Base-by-base conservation (phyloP, 2,329 filamentous ascomycete genomes). In the Uncinocarpus reesii region DNA sequence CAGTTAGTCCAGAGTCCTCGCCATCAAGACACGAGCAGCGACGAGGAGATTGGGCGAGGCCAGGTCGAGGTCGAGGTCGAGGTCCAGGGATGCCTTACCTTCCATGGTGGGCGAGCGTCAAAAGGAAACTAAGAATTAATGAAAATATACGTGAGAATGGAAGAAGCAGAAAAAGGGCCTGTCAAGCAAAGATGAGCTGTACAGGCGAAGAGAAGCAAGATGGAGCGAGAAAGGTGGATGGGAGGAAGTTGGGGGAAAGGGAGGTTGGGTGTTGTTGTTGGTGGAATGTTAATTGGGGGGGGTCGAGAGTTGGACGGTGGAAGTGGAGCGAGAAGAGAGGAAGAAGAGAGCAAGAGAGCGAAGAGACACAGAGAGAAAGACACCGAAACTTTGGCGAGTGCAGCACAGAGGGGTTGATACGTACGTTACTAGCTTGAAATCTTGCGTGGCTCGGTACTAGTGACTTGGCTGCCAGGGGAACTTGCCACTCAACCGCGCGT, bases 91-190 rank as follows among this genome's bases (percentile, higher is more conserved):
- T 46, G 32, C 15, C 77, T 72, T 78, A 83, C 79, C 79, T 74
- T 83, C 77, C 77, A 80, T 80, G 68, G 66, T 76, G 74, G 67
- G 64, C 23, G 42, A 34, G 20, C 23, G 60, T 57, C 56, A 60
- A 60, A 60, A 57, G 51, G 52, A 53, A 57, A 52, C 63, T 59
- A 62, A 57, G 62, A 59, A 61, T 61, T 58, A 60, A 58, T 54
- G 50, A 57, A 59, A 56, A 62, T 57, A 61, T 59, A 60, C 18
- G 32, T 40, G 18, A 36, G 62, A 60, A 58, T 58, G 61, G 64
- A 63, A 59, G 60, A 57, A 56, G 43, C 4, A 37, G 45, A 48
- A 48, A 50, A 50, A 46, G 48, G 48, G 35, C 43, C 45, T 49
- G 53, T 46, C 15, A 31, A 47, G 36, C 28, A 47, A 32, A 42